Conservation (phyloP, 805 yeast species). For the Candida coleopterorum region DNA sequence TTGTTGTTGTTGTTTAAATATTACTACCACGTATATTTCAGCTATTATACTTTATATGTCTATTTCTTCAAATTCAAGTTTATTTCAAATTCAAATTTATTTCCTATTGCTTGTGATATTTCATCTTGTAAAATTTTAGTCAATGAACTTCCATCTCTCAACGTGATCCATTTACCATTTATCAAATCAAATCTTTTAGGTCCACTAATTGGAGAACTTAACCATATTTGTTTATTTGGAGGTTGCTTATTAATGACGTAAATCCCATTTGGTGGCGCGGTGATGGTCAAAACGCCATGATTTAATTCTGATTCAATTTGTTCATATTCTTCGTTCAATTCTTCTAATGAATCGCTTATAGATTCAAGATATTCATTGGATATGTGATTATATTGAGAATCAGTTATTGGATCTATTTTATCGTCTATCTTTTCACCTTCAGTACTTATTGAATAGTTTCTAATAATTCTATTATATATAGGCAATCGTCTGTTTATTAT, state of each 20-base stretch:
- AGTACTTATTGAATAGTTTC: constrained; percentile 29
- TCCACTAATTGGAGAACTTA: constrained; percentile 88
- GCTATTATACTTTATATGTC: constrained; percentile 11
- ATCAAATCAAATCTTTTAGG: constrained; percentile 74
- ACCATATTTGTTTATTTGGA: constrained; percentile 95
- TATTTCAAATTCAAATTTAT: constrained; percentile 13
- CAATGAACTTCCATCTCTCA: constrained; percentile 52
- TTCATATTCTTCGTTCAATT: constrained; percentile 56
- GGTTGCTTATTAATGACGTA: constrained; percentile 97
- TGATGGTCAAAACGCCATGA: constrained; percentile 83
- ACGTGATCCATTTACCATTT: constrained; percentile 71
- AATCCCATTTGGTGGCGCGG: constrained; percentile 66
- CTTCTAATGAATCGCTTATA: constrained; percentile 64
- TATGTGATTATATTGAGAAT: constrained; percentile 53
- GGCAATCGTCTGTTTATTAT: neutral
- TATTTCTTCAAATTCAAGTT: constrained; percentile 17
- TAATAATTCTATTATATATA: neutral
- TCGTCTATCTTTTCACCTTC: constrained; percentile 51
- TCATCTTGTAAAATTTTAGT: constrained; percentile 32
- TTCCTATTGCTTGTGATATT: constrained; percentile 23
- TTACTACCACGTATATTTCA: too few relatives aligned
- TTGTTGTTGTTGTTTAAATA: too few relatives aligned
- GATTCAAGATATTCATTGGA: constrained; percentile 69
- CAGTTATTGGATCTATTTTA: constrained; percentile 45
- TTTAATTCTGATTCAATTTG: constrained; percentile 71